Percentiles rank a stretch among this genome's conserved stretches.
phyloP scores from a whole-genome alignment of 495 filamentous ascomycete genomes.

The Trypethelium eluteriae region DNA sequence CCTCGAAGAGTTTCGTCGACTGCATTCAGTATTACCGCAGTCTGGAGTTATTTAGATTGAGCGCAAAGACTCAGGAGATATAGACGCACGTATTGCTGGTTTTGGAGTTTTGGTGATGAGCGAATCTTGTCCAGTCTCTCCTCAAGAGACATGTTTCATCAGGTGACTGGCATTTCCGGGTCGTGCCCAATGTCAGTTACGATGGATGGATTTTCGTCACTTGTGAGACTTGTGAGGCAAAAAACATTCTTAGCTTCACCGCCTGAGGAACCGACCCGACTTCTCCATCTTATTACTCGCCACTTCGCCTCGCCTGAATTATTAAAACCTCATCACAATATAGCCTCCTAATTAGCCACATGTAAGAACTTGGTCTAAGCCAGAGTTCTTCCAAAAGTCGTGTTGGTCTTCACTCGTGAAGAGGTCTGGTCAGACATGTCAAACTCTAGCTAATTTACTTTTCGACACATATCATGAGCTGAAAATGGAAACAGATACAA shows the following conservation, averaged over 20 bases:
- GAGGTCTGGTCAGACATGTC: too few species aligned
- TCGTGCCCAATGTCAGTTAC: background rate
- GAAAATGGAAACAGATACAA: too few species aligned
- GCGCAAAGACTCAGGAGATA: constrained; percentile 12
- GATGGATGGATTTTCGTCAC: background rate
- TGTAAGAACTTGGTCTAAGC: too few species aligned
- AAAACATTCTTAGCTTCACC: background rate
- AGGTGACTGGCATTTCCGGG: background rate
- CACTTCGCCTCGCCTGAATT: too few species aligned
- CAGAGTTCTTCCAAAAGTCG: too few species aligned
- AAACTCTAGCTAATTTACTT: too few species aligned
- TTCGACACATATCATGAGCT: too few species aligned
- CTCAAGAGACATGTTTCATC: constrained; percentile 55
- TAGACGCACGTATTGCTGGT: constrained; percentile 72
- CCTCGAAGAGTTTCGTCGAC: constrained; percentile 87
- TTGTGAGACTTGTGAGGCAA: background rate
- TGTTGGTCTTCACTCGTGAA: too few species aligned
- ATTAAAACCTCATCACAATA: too few species aligned
- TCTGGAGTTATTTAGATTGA: constrained; percentile 43
- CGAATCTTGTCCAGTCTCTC: constrained; percentile 95
- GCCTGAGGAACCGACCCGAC: too few species aligned
- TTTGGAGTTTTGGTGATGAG: constrained; percentile 82
- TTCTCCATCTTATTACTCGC: too few species aligned
- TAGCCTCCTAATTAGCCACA: too few species aligned
- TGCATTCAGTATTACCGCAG: constrained; percentile 76